Conservation (phyloP, 2,329 filamentous ascomycete genomes). For the Cladosporium austrohemisphaericum region DNA sequence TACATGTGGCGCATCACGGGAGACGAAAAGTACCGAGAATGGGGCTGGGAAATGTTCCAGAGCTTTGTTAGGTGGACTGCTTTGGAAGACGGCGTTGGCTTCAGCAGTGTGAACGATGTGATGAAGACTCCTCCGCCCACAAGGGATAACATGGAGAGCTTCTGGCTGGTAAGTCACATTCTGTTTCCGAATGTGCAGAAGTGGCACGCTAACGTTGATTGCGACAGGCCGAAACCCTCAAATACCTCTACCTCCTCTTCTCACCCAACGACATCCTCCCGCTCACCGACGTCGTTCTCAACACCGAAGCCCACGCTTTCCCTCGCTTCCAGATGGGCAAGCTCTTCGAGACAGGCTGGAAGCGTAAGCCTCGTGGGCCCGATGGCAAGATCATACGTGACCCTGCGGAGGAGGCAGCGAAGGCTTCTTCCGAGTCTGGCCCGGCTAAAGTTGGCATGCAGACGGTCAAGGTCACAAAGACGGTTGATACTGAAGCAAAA, state of each 20-base stretch:
- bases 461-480: slow-evolving; percentile 23
- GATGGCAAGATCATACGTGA: slow-evolving; percentile 22
- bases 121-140: slow-evolving; percentile 64
- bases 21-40: slow-evolving; percentile 82
- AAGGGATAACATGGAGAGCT: slow-evolving; percentile 96
- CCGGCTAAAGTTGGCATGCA: slow-evolving; percentile 16
- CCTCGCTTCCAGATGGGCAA: slow-evolving; percentile 79
- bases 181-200: neutral
- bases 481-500: slow-evolving; percentile 17
- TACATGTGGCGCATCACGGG: slow-evolving; percentile 99
- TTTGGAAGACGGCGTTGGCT: slow-evolving; percentile 73
- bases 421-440: slow-evolving; percentile 13
- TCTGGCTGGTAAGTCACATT: slow-evolving; percentile 74
- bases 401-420: neutral
- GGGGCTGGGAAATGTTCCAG: slow-evolving; percentile 99
- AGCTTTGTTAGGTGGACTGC: slow-evolving; percentile 82
- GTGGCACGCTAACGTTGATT: neutral
- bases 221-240: slow-evolving; percentile 81
- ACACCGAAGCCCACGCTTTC: slow-evolving; percentile 91
- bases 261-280: slow-evolving; percentile 77
- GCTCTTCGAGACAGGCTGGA: slow-evolving; percentile 77
- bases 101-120: slow-evolving; percentile 76
- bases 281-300: slow-evolving; percentile 83
- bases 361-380: slow-evolving; percentile 58
- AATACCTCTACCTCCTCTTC: slow-evolving; percentile 96